Evolutionary conservation across 2,329 filamentous ascomycete species (phyloP).

Genomic region (Thielaviopsis populi): DNA sequence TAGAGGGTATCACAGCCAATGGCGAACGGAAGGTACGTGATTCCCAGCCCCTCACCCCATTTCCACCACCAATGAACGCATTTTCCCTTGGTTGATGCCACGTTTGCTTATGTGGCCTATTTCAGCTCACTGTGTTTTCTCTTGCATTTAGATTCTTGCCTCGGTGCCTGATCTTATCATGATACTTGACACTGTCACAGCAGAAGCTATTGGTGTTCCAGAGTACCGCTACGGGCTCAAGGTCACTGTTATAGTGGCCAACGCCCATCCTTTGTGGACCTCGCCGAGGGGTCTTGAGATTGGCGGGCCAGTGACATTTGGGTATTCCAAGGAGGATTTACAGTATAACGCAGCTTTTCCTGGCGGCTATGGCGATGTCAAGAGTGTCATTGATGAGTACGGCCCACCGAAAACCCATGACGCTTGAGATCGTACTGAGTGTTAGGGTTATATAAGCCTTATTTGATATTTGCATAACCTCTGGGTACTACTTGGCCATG

Average conservation of each 20-base stretch:
- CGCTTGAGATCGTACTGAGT: background rate
- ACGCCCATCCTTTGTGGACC: slow-evolving; percentile 12
- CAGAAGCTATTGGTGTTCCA: slow-evolving; percentile 26
- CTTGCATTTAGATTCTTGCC: slow-evolving; percentile 21
- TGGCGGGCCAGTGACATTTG: slow-evolving; percentile 11
- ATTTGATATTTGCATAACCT: background rate
- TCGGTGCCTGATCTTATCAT: slow-evolving; percentile 30
- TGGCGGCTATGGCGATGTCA: slow-evolving; percentile 10
- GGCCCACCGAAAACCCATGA: background rate
- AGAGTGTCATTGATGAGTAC: slow-evolving; percentile 13
- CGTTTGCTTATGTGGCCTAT: background rate
- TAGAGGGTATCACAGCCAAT: slow-evolving; percentile 19
- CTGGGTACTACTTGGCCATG: background rate
- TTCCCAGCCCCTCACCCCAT: background rate
- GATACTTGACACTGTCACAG: slow-evolving; percentile 26
- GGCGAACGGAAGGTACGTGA: slow-evolving; percentile 19
- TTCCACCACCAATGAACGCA: background rate
- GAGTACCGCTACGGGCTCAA: slow-evolving; percentile 22
- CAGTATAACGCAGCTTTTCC: slow-evolving; percentile 9
- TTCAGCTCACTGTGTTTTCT: background rate
- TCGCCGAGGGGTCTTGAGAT: slow-evolving; percentile 5
- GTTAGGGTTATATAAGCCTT: background rate
- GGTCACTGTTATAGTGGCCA: slow-evolving; percentile 14
- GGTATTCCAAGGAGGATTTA: slow-evolving; percentile 9
- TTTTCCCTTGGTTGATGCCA: no score